Evolutionary conservation across 257 asterid genomes (phyloP).

Genomic region (Solanum megistacrolobum): DNA sequence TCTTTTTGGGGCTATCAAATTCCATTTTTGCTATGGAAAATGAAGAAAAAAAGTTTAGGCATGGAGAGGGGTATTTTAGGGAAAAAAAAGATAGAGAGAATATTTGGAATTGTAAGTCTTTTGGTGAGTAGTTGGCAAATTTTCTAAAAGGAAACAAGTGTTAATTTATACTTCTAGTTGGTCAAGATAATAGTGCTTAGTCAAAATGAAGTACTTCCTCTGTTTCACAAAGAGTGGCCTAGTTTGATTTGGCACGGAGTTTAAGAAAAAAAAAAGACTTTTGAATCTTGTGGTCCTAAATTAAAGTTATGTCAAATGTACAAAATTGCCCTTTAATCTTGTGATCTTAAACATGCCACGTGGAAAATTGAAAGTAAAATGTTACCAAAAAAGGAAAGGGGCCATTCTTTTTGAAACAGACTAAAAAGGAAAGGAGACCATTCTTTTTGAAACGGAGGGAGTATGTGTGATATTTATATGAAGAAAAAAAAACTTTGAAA

Average conservation of each 20-base stretch:
- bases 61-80: neutral
- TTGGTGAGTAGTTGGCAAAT: neutral
- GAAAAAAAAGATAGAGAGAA: neutral
- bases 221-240: no score
- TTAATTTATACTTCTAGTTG: neutral
- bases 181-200: neutral
- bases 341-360: no score
- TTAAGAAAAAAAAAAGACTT: no score
- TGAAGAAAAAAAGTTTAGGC: neutral
- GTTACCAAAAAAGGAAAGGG: no score
- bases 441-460: no score
- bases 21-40: neutral
- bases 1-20: neutral
- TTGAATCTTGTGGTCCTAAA: no score
- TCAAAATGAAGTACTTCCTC: neutral
- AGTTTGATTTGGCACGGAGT: no score
- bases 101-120: neutral
- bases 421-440: no score
- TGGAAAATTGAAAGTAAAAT: no score
- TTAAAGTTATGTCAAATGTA: no score
- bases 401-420: no score
- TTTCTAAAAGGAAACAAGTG: neutral
- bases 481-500: neutral
- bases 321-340: no score
- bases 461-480: neutral